Base-by-base conservation (phyloP, 371 early-diverging fungal species). In the Thermomucor indicae-seudaticae region DNA sequence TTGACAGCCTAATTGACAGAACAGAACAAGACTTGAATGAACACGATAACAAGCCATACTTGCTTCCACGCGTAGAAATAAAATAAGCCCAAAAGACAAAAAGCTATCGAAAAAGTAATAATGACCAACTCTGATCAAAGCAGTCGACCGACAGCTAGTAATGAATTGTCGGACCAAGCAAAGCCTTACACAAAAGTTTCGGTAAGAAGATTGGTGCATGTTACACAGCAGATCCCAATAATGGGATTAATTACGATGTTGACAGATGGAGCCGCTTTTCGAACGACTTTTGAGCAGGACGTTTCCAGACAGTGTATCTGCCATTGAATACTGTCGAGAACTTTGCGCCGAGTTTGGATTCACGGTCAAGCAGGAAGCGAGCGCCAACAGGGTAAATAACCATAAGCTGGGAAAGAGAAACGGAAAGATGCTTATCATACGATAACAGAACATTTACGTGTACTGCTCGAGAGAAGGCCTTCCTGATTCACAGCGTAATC, bases 401-500 rank as follows among this genome's bases (percentile, higher is more conserved):
- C 34, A 23, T 17, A 28, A 47, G 41, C 29, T 24, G 37, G 46
- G 35, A 43, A 43, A 50, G 25, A 19, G 24, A 30, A 34, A 37
- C 32, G 40, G 38, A 51, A 41, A 54, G 6, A 5, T 19, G n/a
- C 7, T 25, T 43, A 6, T 8, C 25, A 12, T 17, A 40, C 12
- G 14, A n/a, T 24, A 3, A 37, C n/a, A 53, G 54, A 53, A 53
- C 29, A 77, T 83, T 6, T 78, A 79, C 54, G 58, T 83, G 25
- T 79, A 75, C 48, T 83, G 84, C 51, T 77, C 81, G 6, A 63
- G 75, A 46, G 79, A 78, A 60, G 75, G 80, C n/a, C 57, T 77
- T 8, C 70, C 75, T 6, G 80, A 75, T 44, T 70, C 72, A 22
- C 64, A 67, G 58, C 73, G 77, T 41, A 68, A 73, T 54, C 70